Base-by-base conservation (phyloP, 1,284 basidiomycete genomes). In the Hortiboletus rubellus region DNA sequence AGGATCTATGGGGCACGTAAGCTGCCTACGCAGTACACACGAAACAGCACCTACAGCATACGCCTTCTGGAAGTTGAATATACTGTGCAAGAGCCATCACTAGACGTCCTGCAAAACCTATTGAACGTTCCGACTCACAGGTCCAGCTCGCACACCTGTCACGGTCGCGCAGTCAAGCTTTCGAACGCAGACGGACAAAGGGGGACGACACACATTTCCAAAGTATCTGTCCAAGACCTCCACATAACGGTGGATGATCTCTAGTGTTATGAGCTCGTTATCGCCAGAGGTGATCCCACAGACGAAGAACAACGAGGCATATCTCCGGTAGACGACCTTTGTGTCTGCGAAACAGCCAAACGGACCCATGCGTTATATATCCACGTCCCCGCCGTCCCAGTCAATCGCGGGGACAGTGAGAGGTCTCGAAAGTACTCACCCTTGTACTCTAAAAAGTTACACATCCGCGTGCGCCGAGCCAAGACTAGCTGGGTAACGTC, bases 181-280 rank as follows among this genome's bases (percentile, higher is more conserved):
- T 40, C 24, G 17, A 34, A 52, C 48, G 38, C n/a, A 27, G 15
- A 40, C 22, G 7, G 6, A 31, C 17, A 46, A 11, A 49, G 12
- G 12, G 11, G 10, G 51, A 49, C 17, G 50, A 58, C 87, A 64
- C 70, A 96, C 95, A 72, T 99, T 99, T 54, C 97, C 97, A 79
- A 99, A 99, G 77, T 99, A 99, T 50, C 96, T 83, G 74, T 99
- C 97, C 56, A 99, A 77, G n/a, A 99, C 92, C 72, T 99, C 97
- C 59, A 99, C 97, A 68, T 97, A 99, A 70, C 97, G 88, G 75
- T 99, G 97, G 54, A 99, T 95, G 64, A 99, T 90, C 77, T 99
- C 96, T 55, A 99, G 82, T 2, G 96, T 96, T 61, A 96, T 85
- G 61, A 99, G 83, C 67, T 91, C 88, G 73, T 99, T 99, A 78